A percentile compares a stretch with the other conserved stretches of the same genome.
Conservation (phyloP, 805 yeast genomes). For the Debaryomyces castellii region DNA sequence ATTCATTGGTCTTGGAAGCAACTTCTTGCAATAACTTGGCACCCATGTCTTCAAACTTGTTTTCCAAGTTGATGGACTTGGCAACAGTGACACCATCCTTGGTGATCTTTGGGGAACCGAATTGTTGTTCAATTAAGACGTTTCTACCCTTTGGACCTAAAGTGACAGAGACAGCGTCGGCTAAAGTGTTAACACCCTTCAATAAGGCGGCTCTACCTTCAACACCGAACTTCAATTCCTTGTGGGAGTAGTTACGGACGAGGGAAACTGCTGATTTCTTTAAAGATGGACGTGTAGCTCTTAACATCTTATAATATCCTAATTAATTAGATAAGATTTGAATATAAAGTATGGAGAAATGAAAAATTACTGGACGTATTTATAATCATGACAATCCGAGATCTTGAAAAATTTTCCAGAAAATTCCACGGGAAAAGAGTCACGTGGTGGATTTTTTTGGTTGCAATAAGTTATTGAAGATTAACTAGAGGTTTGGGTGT, state of each 20-base stretch:
- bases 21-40: conserved; percentile 95
- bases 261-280: conserved; percentile 39
- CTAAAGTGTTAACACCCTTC: conserved; percentile 91
- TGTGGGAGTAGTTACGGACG: conserved; percentile 64
- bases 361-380: conserved; percentile 3
- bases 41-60: conserved; percentile 95
- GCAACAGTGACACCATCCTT: conserved; percentile 99
- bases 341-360: conserved; percentile 1
- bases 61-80: conserved; percentile 72
- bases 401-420: conserved; percentile 10
- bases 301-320: conserved; percentile 37
- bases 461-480: too few species aligned
- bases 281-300: conserved; percentile 46
- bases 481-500: too few species aligned
- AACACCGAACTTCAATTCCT: conserved; percentile 94
- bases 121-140: conserved; percentile 93
- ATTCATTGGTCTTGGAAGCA: conserved; percentile 94
- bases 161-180: conserved; percentile 95
- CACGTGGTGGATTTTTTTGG: neutral
- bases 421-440: conserved; percentile 5
- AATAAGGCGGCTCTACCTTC: conserved; percentile 95
- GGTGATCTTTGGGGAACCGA: conserved; percentile 96
- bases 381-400: conserved; percentile 1
- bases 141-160: conserved; percentile 98
- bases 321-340: neutral